Evolutionary conservation across 306 rosid genomes (phyloP).

Genomic region (Acacia crassicarpa): DNA sequence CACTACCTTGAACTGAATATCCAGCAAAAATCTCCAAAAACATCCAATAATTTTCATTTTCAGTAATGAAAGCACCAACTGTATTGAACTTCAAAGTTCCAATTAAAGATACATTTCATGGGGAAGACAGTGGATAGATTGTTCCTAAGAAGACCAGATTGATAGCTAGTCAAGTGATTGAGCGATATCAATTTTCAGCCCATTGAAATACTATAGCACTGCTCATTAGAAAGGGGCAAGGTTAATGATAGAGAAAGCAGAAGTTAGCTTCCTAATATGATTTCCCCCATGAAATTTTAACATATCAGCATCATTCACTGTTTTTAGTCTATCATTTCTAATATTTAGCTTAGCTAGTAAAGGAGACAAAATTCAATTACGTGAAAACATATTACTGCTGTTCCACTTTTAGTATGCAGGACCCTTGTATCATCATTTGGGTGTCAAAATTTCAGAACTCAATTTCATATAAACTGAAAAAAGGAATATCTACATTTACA

Average conservation of each 20-base stretch:
- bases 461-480: not conserved
- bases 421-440: not conserved
- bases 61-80: conserved; percentile 2
- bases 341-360: not conserved
- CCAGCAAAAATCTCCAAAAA: not conserved
- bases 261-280: not conserved
- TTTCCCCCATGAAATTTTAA: not conserved
- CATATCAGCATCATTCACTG: not conserved
- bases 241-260: conserved; percentile 3
- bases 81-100: not conserved
- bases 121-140: not conserved
- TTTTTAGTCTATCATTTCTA: not conserved
- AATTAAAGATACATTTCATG: not conserved
- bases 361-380: not conserved
- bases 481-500: not conserved
- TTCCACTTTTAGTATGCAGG: not conserved
- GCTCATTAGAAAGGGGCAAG: not conserved
- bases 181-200: not conserved
- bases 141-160: conserved; percentile 3
- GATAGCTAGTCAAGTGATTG: not conserved
- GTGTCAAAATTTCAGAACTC: not conserved
- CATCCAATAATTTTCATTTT: conserved; percentile 16
- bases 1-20: not conserved
- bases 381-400: not conserved
- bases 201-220: not conserved